These are phyloP conservation scores for Aurinia saxatilis DNA, from an alignment of 345 rosid species.

Conservation along the genomic window DNA sequence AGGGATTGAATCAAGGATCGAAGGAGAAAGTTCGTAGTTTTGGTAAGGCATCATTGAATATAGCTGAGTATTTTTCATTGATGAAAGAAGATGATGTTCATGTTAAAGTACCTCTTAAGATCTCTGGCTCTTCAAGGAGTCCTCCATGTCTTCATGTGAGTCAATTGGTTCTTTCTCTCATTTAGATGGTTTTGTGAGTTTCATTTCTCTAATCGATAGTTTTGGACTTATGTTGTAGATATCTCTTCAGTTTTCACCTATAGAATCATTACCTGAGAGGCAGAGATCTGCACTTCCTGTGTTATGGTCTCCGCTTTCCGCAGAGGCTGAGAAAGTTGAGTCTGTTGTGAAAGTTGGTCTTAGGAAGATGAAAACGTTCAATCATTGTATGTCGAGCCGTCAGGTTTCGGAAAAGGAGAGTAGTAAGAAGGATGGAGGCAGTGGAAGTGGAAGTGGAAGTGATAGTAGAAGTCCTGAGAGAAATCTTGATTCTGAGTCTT, in stretches of 20 bases:
- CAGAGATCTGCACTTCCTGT: constrained; percentile 34
- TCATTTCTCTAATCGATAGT: constrained; percentile 18
- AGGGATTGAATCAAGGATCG: constrained; percentile 41
- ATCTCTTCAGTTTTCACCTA: constrained; percentile 32
- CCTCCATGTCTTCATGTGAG: constrained; percentile 33
- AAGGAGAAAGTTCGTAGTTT: constrained; percentile 50
- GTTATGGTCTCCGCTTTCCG: constrained; percentile 41
- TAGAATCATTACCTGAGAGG: constrained; percentile 23
- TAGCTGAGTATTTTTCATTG: constrained; percentile 53
- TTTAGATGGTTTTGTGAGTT: neutral
- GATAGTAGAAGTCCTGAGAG: constrained; percentile 59
- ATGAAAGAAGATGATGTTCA: constrained; percentile 56
- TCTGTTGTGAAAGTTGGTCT: constrained; percentile 88
- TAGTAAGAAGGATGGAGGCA: constrained; percentile 30
- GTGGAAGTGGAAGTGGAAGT: constrained; percentile 54
- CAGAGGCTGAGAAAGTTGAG: constrained; percentile 67
- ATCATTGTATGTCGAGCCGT: constrained; percentile 57
- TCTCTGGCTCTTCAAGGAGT: constrained; percentile 19
- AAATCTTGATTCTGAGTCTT: constrained; percentile 67
- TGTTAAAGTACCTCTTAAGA: constrained; percentile 47
- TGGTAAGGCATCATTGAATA: constrained; percentile 54
- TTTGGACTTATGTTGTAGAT: constrained; percentile 30
- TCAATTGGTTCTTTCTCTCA: neutral
- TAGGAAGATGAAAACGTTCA: constrained; percentile 75
- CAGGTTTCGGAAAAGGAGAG: constrained; percentile 43